Evolutionary conservation across 805 yeast genomes (phyloP), one percentile per base, ranked within the genome.

Genomic region (Metschnikowia arizonensis): DNA sequence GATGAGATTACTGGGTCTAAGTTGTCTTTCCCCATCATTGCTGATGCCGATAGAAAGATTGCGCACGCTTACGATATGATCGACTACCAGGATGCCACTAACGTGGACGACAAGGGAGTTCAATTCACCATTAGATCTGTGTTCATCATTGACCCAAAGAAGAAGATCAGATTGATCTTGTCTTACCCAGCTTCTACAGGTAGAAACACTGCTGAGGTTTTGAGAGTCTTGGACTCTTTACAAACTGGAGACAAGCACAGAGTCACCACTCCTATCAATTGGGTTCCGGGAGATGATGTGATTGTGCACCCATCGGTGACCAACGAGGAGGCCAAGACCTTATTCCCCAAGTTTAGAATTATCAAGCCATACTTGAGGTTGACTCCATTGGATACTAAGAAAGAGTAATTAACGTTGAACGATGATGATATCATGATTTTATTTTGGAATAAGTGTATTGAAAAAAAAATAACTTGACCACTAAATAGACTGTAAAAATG

Each of bases 151-250:
- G 97, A 89, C 69, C 97, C 97, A 55, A 64, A 73, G 57, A 90
- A 89, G 79, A 89, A 85, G 71, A 82, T 90, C 62, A 83, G 97
- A 73, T 76, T 88, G 62, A 82, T 84, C 55, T 68, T 90, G 74
- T 79, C 91, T 18, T 89, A 89, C 76, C 97, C 97, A 47, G 93
- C 97, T 49, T 84, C 95, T 37, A 82, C 87, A 50, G 97, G 97
- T 65, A 85, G 97, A 78, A 89, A 90, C 82, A 79, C 96, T 50
- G 79, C 86, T 47, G 97, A 89, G 76, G 91, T 89, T 30, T 76
- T 90, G 67, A 85, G 97, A 73, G 95, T 85, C 46, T 72, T 89
- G 53, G 96, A 88, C 65, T 85, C 96, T 44, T 74, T 89, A 65
- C 96, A 88, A 74, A 73, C 81, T 53, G 87, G 88, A 58, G 97